These are phyloP conservation scores for Coniferiporia sulphurascens DNA, from an alignment of 1,284 basidiomycete genomes.

Conservation along the genomic window DNA sequence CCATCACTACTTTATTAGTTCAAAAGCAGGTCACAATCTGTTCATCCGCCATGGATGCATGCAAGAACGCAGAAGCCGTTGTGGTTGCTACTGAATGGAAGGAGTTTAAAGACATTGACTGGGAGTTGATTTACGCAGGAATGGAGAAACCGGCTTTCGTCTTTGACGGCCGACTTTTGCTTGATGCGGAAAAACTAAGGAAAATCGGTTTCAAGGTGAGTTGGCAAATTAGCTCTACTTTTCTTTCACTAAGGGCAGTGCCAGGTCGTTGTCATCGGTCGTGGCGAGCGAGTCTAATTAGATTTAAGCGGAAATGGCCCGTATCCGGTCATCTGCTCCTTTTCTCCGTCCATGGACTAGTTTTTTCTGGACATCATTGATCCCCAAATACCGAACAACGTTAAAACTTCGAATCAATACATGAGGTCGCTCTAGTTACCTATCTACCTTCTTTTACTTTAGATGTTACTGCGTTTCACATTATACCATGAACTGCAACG, in stretches of 20 bases:
- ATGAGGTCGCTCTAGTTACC: too few species aligned
- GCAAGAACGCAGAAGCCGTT: conserved; percentile 85
- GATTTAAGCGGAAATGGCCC: not conserved
- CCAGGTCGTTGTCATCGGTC: conserved; percentile 19
- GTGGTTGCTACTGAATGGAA: conserved; percentile 95
- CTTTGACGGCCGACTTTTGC: conserved; percentile 87
- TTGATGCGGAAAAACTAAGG: conserved; percentile 76
- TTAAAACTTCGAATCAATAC: too few species aligned
- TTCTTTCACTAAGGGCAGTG: not conserved
- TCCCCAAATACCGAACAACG: too few species aligned
- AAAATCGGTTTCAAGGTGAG: conserved; percentile 91
- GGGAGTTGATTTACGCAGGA: conserved; percentile 76
- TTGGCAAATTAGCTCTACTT: conserved; percentile 10
- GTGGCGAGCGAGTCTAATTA: conserved; percentile 20
- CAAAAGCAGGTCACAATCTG: conserved; percentile 85
- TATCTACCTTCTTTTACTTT: too few species aligned
- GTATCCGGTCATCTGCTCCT: not conserved
- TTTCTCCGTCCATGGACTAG: too few species aligned
- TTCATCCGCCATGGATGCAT: conserved; percentile 79
- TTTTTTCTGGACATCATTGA: too few species aligned
- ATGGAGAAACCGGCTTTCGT: conserved; percentile 98
- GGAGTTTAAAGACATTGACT: conserved; percentile 91
- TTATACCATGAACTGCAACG: not conserved
- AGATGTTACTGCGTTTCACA: not conserved
- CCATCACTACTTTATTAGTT: conserved; percentile 41